Conservation (phyloP, 306 rosid species). For the Fragaria nilgerrensis region DNA sequence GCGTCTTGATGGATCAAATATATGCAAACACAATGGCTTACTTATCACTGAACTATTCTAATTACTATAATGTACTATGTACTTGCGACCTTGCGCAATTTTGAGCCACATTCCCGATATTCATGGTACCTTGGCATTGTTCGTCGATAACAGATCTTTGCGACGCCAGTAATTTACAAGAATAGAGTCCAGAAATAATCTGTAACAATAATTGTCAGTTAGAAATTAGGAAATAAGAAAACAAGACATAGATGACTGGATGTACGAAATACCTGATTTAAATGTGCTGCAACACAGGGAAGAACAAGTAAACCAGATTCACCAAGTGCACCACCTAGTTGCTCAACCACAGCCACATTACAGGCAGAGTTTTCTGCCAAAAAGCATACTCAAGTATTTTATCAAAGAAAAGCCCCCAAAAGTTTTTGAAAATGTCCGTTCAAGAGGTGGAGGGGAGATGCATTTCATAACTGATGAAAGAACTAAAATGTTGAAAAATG, state of each 20-base stretch:
- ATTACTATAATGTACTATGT: neutral
- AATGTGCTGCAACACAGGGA: constrained; percentile 94
- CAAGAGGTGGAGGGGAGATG: neutral
- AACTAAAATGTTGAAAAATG: neutral
- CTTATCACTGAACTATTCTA: neutral
- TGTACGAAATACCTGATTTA: constrained; percentile 63
- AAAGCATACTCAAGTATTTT: neutral
- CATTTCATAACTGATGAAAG: neutral
- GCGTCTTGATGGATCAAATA: too few relatives aligned
- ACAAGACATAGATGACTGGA: neutral
- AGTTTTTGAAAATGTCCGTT: neutral
- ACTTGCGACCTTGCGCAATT: constrained; percentile 12
- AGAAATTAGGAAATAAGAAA: neutral
- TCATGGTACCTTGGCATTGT: constrained; percentile 40
- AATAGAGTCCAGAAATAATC: constrained; percentile 64
- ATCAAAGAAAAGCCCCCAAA: neutral
- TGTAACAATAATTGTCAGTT: constrained; percentile 34
- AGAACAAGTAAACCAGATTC: constrained; percentile 87
- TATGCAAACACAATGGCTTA: too few relatives aligned
- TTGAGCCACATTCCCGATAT: constrained; percentile 9
- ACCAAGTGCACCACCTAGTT: constrained; percentile 80
- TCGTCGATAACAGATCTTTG: constrained; percentile 30
- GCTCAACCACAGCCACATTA: constrained; percentile 88
- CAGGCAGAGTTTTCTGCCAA: constrained; percentile 88
- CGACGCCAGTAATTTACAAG: constrained; percentile 59